Base-by-base conservation (phyloP, 768 basidiomycete genomes). In the Hypsizygus marmoreus region DNA sequence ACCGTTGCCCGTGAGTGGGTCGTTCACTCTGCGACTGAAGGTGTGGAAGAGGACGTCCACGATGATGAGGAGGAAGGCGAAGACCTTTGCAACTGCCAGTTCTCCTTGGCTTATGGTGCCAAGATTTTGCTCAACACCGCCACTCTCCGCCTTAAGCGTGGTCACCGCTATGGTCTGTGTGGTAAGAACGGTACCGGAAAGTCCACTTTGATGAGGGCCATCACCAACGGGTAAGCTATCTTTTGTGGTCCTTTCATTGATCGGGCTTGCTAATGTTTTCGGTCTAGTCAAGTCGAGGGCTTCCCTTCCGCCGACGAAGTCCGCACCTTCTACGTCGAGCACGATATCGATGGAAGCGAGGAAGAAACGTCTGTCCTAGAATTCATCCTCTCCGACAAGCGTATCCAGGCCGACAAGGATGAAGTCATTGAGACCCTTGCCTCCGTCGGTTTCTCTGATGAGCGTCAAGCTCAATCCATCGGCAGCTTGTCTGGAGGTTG, bases 141-240 rank as follows among this genome's bases (percentile, higher is more conserved):
- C 48, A 87, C 79, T 53, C 90, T 97, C 68, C 92, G 95, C 67
- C 89, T 97, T 67, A 97, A 95, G 80, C 93, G 95, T 72, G 95
- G 94, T 44, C 91, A 97, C 75, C 93, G 95, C 66, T 97, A 97
- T 69, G 95, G 95, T 81, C 86, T 97, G 25, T 95, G 93, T 67
- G 95, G 95, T 68, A 91, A 94, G 76, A 97, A 97, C 72, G 95
- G 95, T 83, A 94, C 94, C 62, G 95, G 95, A 60, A 97, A 97
- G 80, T 92, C 90, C 1, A 92, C 90, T 20, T 82, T 92, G 66
- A 92, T 93, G 91, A 84, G 89, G 55, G 90, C 91, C 51, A 93
- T 93, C 68, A 90, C 84, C 71, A 93, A 92, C 60, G 91, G 88
- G 73, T 76, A 49, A 36, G 71, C 52, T 3, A 11, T 47, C 4